Conservation (phyloP, 768 basidiomycete genomes). For the Tylopilus balloui region DNA sequence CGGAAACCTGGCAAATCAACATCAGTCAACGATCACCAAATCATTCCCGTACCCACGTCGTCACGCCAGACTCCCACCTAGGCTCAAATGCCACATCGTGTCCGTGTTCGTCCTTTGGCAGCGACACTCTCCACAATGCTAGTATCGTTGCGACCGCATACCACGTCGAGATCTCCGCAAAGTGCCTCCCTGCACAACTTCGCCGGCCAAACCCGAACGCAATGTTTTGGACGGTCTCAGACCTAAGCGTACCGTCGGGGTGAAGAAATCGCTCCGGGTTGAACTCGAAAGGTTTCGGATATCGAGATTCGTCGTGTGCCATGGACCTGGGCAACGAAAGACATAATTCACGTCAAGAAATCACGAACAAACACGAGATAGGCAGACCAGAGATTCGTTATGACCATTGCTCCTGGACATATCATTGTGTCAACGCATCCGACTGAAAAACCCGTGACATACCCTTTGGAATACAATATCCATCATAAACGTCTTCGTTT, state of each 20-base stretch:
- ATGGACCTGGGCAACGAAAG: slow-evolving; percentile 11
- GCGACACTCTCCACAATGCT: slow-evolving; percentile 11
- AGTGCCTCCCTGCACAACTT: slow-evolving; percentile 18
- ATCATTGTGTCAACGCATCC: not conserved
- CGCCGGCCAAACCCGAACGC: slow-evolving; percentile 24
- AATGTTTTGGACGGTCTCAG: slow-evolving; percentile 9
- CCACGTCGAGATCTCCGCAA: slow-evolving; percentile 16
- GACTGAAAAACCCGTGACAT: not conserved
- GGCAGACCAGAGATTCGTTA: slow-evolving; percentile 31
- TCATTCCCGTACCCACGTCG: slow-evolving; percentile 8
- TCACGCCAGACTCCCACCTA: slow-evolving; percentile 12
- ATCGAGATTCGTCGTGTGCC: slow-evolving; percentile 26
- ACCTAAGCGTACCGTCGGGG: slow-evolving; percentile 11
- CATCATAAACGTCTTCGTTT: slow-evolving; percentile 20
- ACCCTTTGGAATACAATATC: slow-evolving; percentile 10
- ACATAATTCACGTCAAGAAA: not conserved
- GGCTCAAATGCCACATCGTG: slow-evolving; percentile 6
- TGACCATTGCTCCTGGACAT: slow-evolving; percentile 15
- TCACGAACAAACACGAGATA: not conserved
- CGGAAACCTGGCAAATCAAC: slow-evolving; percentile 8
- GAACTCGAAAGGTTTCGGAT: slow-evolving; percentile 35
- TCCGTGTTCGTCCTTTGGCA: slow-evolving; percentile 11
- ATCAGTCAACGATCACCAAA: not conserved
- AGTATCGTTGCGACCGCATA: slow-evolving; percentile 16
- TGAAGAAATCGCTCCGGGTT: slow-evolving; percentile 34